A percentile compares a stretch with the other conserved stretches of the same genome.
phyloP scores from a whole-genome alignment of 1,139 yeast species.

The Sugiyamaella castrensis region DNA sequence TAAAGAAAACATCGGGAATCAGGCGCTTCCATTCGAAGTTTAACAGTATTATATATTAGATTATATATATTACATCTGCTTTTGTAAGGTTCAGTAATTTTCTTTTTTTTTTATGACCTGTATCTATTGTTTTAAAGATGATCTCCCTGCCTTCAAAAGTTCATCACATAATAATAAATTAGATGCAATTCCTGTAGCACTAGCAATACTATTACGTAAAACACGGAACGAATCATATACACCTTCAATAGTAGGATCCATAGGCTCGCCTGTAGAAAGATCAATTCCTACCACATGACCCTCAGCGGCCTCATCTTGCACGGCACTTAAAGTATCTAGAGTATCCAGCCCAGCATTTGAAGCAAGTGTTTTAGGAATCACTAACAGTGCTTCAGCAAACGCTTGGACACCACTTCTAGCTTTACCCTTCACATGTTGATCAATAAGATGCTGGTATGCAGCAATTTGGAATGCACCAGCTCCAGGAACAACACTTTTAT shows the following conservation, averaged over 20 bases:
- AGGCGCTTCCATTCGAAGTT: no score
- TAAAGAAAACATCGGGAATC: no score
- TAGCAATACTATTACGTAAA: slow-evolving; percentile 83
- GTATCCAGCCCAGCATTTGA: slow-evolving; percentile 93
- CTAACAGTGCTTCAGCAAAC: slow-evolving; percentile 84
- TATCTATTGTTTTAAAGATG: slow-evolving; percentile 67
- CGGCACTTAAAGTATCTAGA: slow-evolving; percentile 80
- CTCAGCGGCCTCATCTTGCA: slow-evolving; percentile 86
- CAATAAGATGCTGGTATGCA: slow-evolving; percentile 61
- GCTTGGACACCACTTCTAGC: slow-evolving; percentile 89
- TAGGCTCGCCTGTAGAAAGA: slow-evolving; percentile 86
- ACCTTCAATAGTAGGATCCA: slow-evolving; percentile 93
- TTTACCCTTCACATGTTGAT: slow-evolving; percentile 68
- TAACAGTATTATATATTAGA: not conserved
- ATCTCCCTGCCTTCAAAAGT: slow-evolving; percentile 91
- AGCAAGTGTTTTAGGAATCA: slow-evolving; percentile 89
- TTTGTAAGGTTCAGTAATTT: not conserved
- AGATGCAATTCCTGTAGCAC: slow-evolving; percentile 93
- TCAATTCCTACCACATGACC: slow-evolving; percentile 89
- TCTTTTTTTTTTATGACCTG: not conserved
- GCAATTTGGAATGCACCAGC: slow-evolving; percentile 95
- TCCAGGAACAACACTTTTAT: slow-evolving; percentile 85
- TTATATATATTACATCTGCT: not conserved
- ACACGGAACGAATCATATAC: slow-evolving; percentile 97
- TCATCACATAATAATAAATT: slow-evolving; percentile 93